phyloP scores from a whole-genome alignment of 495 filamentous ascomycete genomes.

The Pyrenula massariospora region DNA sequence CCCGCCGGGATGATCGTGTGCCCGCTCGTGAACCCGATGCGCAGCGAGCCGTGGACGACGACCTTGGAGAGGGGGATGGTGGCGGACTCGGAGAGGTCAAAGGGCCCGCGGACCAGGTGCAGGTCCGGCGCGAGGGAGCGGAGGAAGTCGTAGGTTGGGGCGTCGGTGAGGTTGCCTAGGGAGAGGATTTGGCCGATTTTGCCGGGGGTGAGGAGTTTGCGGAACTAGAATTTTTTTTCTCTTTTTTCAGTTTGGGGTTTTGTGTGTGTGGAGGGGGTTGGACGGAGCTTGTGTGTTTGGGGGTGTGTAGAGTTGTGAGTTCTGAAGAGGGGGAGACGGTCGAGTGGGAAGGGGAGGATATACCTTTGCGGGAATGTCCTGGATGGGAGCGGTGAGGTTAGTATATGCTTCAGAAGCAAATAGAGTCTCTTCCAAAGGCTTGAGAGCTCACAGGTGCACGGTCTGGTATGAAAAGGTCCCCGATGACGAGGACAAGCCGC shows the following conservation, averaged over 20 bases:
- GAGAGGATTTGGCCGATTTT: constrained; percentile 98
- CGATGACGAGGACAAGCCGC: constrained; percentile 79
- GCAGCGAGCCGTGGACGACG: constrained; percentile 82
- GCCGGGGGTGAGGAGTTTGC: constrained; percentile 92
- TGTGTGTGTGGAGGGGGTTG: constrained; percentile 7
- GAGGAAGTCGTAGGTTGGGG: constrained; percentile 89
- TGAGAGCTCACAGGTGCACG: constrained; percentile 57
- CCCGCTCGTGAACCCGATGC: constrained; percentile 94
- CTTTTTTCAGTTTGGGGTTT: too few relatives aligned
- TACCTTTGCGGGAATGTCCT: constrained; percentile 91
- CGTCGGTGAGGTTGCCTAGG: constrained; percentile 92
- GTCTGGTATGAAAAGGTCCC: constrained; percentile 97
- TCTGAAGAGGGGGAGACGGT: constrained; percentile 1
- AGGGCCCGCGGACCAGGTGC: constrained; percentile 88
- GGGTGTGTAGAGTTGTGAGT: constrained; percentile 1
- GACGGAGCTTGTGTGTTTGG: constrained; percentile 1
- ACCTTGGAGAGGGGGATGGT: constrained; percentile 87
- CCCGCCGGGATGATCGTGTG: constrained; percentile 87
- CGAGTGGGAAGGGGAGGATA: constrained; percentile 3
- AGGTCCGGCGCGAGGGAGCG: constrained; percentile 84
- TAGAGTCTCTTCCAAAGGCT: constrained; percentile 1
- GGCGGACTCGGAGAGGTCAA: constrained; percentile 46
- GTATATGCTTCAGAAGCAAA: neutral
- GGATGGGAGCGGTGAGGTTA: constrained; percentile 14
- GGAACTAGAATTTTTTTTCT: constrained; percentile 86